Conservation (phyloP, 345 rosid genomes). For the Populus pruinosa region DNA sequence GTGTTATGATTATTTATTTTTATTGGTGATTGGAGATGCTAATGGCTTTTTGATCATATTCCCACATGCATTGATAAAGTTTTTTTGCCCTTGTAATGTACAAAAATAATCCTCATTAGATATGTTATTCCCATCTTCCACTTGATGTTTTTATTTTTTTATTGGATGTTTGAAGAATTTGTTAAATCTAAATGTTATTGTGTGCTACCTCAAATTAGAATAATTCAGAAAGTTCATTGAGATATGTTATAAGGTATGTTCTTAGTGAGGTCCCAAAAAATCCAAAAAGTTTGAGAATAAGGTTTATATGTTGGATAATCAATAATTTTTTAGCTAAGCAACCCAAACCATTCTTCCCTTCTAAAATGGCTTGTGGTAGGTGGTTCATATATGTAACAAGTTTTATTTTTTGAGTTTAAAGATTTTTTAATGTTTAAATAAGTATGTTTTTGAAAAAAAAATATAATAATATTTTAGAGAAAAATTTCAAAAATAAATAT, state of each 20-base stretch:
- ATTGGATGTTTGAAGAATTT: slow-evolving; percentile 48
- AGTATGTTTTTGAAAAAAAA: too few relatives aligned
- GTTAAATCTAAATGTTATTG: slow-evolving; percentile 82
- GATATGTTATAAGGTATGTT: slow-evolving; percentile 76
- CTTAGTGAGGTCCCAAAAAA: neutral
- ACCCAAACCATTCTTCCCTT: rapidly evolving
- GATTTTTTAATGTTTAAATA: too few relatives aligned
- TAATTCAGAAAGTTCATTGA: slow-evolving; percentile 82
- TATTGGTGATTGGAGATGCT: too few relatives aligned
- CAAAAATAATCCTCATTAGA: neutral
- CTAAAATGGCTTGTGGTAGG: too few relatives aligned
- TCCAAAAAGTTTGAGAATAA: too few relatives aligned
- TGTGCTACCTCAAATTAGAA: slow-evolving; percentile 84
- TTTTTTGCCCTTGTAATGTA: neutral
- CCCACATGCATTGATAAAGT: neutral
- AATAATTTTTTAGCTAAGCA: too few relatives aligned
- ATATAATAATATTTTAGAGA: too few relatives aligned
- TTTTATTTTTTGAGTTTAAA: rapidly evolving
- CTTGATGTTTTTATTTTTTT: slow-evolving; percentile 6
- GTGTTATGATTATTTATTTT: too few relatives aligned
- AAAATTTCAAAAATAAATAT: too few relatives aligned
- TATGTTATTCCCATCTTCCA: neutral
- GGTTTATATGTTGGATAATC: too few relatives aligned
- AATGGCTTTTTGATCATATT: too few relatives aligned
- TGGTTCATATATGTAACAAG: too few relatives aligned